Base-by-base conservation (phyloP, 2,329 filamentous ascomycete genomes). In the Calonectria ilicicola region DNA sequence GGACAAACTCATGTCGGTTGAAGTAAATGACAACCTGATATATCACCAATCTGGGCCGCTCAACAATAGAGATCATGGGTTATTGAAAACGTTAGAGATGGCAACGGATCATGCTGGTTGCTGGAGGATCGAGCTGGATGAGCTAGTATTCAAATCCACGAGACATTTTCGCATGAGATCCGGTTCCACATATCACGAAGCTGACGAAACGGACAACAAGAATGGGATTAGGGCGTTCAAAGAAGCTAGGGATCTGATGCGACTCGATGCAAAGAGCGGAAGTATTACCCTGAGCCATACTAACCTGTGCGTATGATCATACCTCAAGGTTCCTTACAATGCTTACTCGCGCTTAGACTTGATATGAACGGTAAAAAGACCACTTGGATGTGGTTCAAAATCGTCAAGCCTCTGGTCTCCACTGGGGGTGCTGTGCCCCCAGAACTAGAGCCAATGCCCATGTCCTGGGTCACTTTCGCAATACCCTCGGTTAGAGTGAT, bases 121-220 rank as follows among this genome's bases (percentile, higher is more conserved):
- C 64, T 78, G 67, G 53, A 78, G 72, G 51, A 69, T 81, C 8
- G 69, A 79, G 3, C 40, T 81, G 5, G 75, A 81, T 9, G 66
- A 74, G 17, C 53, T 81, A 4, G 17, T 56, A 29, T 79, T 81
- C 66, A 74, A 64, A 38, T 67, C 60, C 23, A 21, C 64, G 6
- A n/a, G 27, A 32, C 64, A 64, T 12, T 23, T 58, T 7, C 49
- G 19, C 21, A 58, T 58, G 47, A 29, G 49, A 42, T 23, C 23
- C 12, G 8, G 3, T 8, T 9, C 23, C 2, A 14, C 15, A 26
- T 35, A 5, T 23, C 3, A 8, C 23, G n/a, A 17, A n/a, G 21
- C 9, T 47, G 27, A 27, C 7, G 40, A n/a, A 46, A 32, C 9
- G 26, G 23, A 21, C 26, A 10, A 29, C 14, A 23, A 42, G 9